Evolutionary conservation across 2,329 filamentous ascomycete genomes (phyloP).

Genomic region (Ophiostoma sp.): DNA sequence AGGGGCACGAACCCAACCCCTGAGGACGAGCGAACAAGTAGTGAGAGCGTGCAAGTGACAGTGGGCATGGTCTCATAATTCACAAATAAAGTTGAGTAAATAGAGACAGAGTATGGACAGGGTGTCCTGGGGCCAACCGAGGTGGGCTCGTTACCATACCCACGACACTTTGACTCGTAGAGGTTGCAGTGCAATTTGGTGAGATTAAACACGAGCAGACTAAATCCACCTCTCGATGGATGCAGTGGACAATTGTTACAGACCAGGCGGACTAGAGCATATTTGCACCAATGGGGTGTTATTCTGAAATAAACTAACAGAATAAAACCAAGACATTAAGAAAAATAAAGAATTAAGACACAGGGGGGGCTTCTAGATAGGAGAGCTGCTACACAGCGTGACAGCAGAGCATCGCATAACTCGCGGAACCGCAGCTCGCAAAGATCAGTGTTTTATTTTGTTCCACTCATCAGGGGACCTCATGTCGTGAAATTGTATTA

Average conservation of each 20-base stretch:
- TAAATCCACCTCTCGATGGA: neutral
- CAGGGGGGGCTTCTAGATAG: neutral
- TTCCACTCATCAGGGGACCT: neutral
- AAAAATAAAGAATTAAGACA: neutral
- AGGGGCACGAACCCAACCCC: neutral
- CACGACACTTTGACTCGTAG: neutral
- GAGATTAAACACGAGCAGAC: neutral
- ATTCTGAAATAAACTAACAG: neutral
- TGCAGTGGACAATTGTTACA: neutral
- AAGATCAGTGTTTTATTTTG: neutral
- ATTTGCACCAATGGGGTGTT: conserved; percentile 2
- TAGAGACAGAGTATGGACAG: neutral
- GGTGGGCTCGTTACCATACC: neutral
- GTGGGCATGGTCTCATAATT: neutral
- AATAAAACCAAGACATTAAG: neutral
- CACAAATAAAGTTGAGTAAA: neutral
- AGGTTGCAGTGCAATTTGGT: conserved; percentile 11
- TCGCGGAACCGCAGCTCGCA: neutral
- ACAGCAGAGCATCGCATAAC: conserved; percentile 4
- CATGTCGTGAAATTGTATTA: neutral
- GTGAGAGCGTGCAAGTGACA: neutral
- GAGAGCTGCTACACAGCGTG: neutral
- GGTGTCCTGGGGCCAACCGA: neutral
- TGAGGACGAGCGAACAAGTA: neutral
- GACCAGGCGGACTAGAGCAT: neutral